Conservation (phyloP, 164 flowering plant genomes). For the Aristolochia fimbriata region DNA sequence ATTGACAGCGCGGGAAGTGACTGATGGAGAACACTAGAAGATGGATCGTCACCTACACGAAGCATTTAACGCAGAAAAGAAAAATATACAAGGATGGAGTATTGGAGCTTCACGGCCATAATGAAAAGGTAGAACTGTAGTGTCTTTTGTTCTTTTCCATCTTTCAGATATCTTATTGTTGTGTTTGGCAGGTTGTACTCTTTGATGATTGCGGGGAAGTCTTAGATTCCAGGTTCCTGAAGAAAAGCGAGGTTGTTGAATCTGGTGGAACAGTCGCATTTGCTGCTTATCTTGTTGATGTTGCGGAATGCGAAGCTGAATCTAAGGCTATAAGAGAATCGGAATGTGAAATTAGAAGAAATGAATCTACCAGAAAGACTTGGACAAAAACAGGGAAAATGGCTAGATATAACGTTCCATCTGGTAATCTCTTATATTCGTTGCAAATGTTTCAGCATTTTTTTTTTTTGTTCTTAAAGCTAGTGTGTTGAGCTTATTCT, state of each 20-base stretch:
- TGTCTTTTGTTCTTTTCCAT: not conserved
- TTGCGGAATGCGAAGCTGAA: constrained; percentile 45
- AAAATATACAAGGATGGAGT: constrained; percentile 81
- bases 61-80: constrained; percentile 35
- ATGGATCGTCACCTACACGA: constrained; percentile 5
- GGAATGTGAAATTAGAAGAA: constrained; percentile 16
- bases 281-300: constrained; percentile 49
- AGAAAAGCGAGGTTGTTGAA: constrained; percentile 43
- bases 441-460: no score
- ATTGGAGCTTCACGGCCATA: constrained; percentile 31
- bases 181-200: constrained; percentile 39
- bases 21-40: constrained; percentile 22
- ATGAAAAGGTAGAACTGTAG: constrained; percentile 36
- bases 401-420: constrained; percentile 5
- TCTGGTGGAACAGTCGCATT: constrained; percentile 55
- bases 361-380: constrained; percentile 10
- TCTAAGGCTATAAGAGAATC: constrained; percentile 15
- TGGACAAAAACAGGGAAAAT: constrained; percentile 9
- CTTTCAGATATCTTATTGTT: not conserved
- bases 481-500: not conserved
- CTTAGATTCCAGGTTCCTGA: constrained; percentile 49
- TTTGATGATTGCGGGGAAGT: constrained; percentile 59
- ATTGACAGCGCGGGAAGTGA: no score
- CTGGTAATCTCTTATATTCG: not conserved
- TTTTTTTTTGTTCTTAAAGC: not conserved